Conservation (phyloP, 106 monocot species). For the Narthecium ossifragum region DNA sequence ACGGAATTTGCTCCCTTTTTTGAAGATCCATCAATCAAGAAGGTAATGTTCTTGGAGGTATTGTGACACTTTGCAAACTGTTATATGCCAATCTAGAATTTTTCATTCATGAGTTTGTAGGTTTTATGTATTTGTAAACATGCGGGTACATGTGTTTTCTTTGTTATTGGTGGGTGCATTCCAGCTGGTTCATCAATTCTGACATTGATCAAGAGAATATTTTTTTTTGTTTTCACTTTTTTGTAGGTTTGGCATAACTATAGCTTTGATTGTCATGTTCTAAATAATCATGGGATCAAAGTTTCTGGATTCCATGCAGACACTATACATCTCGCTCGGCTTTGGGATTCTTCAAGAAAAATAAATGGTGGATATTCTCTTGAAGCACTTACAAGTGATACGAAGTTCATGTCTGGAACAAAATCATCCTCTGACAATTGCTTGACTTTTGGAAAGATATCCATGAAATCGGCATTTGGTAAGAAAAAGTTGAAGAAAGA, state of each 20-base stretch:
- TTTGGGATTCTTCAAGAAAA: conserved; percentile 91
- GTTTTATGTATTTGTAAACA: no score
- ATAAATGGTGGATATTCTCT: conserved; percentile 93
- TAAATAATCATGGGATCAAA: conserved; percentile 82
- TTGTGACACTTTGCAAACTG: not conserved
- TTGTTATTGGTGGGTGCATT: no score
- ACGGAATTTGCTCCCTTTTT: conserved; percentile 90
- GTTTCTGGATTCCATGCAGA: conserved; percentile 95
- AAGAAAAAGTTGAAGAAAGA: conserved; percentile 93
- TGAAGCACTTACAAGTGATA: conserved; percentile 81
- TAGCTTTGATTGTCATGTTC: conserved; percentile 89
- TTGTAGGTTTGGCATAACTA: conserved; percentile 99
- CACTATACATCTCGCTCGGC: conserved; percentile 98
- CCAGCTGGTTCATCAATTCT: no score
- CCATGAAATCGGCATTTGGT: conserved; percentile 92
- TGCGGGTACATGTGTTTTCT: no score
- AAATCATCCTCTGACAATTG: conserved; percentile 21
- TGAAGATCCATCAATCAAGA: conserved; percentile 80
- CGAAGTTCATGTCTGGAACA: conserved; percentile 36
- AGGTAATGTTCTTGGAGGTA: conserved; percentile 35
- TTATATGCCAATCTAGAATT: no score
- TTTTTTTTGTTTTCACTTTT: conserved; percentile 4
- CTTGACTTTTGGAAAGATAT: conserved; percentile 64
- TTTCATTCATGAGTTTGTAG: not conserved
- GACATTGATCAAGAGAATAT: not conserved